Percentiles rank a stretch among this genome's conserved stretches.
phyloP scores from a whole-genome alignment of 2,329 filamentous ascomycete genomes.

The Apiospora aurea region DNA sequence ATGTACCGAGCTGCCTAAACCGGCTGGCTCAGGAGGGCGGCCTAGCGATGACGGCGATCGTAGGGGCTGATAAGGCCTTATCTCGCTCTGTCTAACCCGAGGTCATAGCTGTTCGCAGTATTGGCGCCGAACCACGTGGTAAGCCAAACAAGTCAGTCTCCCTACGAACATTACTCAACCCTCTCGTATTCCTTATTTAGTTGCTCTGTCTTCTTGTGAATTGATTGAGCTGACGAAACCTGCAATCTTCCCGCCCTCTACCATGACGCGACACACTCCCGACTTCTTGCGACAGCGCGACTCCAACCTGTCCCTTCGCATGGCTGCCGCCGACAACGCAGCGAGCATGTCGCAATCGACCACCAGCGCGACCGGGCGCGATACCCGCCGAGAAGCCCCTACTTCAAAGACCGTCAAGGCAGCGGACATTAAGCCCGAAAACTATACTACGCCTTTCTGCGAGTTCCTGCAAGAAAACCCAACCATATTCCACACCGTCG shows the following conservation, averaged over 20 bases:
- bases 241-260: background rate
- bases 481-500: constrained; percentile 90
- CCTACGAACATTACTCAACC: background rate
- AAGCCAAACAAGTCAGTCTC: constrained; percentile 7
- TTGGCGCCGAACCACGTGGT: constrained; percentile 10
- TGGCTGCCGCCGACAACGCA: constrained; percentile 44
- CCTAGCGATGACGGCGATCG: background rate
- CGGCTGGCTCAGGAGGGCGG: background rate
- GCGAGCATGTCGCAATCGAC: constrained; percentile 35
- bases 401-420: constrained; percentile 34
- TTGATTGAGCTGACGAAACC: background rate
- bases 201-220: background rate
- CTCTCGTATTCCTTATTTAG: background rate
- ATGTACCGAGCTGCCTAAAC: background rate
- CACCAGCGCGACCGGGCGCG: constrained; percentile 40
- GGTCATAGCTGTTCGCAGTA: constrained; percentile 11
- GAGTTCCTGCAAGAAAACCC: constrained; percentile 90
- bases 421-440: constrained; percentile 55
- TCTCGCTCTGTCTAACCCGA: background rate
- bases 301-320: constrained; percentile 55
- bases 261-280: constrained; percentile 55
- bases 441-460: constrained; percentile 84
- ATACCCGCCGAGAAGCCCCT: constrained; percentile 36
- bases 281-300: constrained; percentile 52
- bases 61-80: background rate